These are phyloP conservation scores for Erythrophleum fordii DNA, from an alignment of 306 rosid species.

Conservation along the genomic window DNA sequence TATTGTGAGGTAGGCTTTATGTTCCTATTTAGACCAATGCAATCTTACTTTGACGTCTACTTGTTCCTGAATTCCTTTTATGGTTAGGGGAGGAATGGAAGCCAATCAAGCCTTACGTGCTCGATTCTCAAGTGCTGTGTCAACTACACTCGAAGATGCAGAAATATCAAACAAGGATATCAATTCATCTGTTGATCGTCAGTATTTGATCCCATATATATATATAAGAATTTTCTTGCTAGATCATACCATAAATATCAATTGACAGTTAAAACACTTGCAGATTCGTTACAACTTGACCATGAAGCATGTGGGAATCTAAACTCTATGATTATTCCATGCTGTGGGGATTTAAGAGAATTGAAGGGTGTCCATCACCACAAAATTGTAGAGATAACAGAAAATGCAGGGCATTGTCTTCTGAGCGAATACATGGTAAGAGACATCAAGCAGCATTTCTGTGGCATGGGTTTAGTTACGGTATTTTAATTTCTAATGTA, in stretches of 20 bases:
- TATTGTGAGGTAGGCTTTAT: conserved; percentile 69
- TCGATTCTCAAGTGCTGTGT: conserved; percentile 73
- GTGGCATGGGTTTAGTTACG: neutral
- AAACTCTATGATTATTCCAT: conserved; percentile 80
- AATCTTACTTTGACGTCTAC: conserved; percentile 13
- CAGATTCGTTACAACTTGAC: conserved; percentile 97
- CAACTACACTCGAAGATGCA: conserved; percentile 83
- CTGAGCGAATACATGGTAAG: conserved; percentile 85
- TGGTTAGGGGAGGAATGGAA: conserved; percentile 79
- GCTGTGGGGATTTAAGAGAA: conserved; percentile 90
- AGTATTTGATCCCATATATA: conserved; percentile 50
- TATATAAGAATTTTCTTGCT: conserved; percentile 2
- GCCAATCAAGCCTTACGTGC: conserved; percentile 77
- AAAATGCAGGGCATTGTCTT: conserved; percentile 85
- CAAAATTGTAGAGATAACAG: conserved; percentile 88
- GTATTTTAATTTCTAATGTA: conserved; percentile 9
- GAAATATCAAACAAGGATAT: conserved; percentile 79
- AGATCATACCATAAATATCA: conserved; percentile 10
- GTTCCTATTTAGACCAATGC: conserved; percentile 9
- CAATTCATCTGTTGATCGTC: conserved; percentile 79
- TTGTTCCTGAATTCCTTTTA: conserved; percentile 21
- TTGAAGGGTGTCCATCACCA: conserved; percentile 94
- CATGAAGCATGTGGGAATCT: conserved; percentile 90
- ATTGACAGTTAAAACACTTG: conserved; percentile 41
- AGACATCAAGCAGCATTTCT: conserved; percentile 14